Evolutionary conservation across 2,329 filamentous ascomycete genomes (phyloP).

Genomic region (Colletotrichum magnum): DNA sequence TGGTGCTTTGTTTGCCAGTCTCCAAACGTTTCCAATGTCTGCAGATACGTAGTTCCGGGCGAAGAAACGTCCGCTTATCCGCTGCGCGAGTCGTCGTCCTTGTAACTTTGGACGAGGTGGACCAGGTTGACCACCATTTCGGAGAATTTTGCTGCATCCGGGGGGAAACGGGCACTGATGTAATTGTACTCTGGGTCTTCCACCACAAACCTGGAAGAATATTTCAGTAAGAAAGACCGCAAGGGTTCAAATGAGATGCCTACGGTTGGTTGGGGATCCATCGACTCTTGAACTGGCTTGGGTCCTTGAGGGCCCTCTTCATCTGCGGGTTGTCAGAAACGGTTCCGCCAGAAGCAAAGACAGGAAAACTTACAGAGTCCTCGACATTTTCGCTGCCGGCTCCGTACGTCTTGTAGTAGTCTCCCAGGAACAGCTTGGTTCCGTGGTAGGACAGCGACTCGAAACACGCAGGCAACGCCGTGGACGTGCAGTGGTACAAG

Average conservation of each 20-base stretch:
- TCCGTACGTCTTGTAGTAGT: slow-evolving; percentile 71
- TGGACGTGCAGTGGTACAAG: slow-evolving; percentile 62
- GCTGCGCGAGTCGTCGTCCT: slow-evolving; percentile 6
- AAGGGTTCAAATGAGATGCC: no score
- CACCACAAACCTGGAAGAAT: slow-evolving; percentile 58
- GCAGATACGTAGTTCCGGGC: not conserved
- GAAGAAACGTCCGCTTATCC: not conserved
- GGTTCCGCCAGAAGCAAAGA: not conserved
- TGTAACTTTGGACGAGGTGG: slow-evolving; percentile 27
- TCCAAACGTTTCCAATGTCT: not conserved
- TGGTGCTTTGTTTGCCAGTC: not conserved
- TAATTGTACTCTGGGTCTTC: slow-evolving; percentile 65
- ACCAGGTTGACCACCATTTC: slow-evolving; percentile 59
- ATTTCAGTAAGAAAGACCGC: not conserved
- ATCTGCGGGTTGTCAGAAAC: slow-evolving; percentile 50
- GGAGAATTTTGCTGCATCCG: slow-evolving; percentile 58
- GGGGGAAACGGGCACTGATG: slow-evolving; percentile 62
- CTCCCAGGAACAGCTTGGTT: slow-evolving; percentile 63
- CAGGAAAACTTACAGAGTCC: slow-evolving; percentile 54
- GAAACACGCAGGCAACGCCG: slow-evolving; percentile 63
- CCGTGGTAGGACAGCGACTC: slow-evolving; percentile 65
- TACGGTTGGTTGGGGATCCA: slow-evolving; percentile 44
- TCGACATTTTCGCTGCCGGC: slow-evolving; percentile 64
- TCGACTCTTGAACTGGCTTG: slow-evolving; percentile 61
- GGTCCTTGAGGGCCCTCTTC: slow-evolving; percentile 57